Percentiles rank a stretch among this genome's conserved stretches.
These are phyloP conservation scores for Ulota crispa DNA, from an alignment of 225 moss, liverwort and hornwort genomes.

Conservation along the genomic window DNA sequence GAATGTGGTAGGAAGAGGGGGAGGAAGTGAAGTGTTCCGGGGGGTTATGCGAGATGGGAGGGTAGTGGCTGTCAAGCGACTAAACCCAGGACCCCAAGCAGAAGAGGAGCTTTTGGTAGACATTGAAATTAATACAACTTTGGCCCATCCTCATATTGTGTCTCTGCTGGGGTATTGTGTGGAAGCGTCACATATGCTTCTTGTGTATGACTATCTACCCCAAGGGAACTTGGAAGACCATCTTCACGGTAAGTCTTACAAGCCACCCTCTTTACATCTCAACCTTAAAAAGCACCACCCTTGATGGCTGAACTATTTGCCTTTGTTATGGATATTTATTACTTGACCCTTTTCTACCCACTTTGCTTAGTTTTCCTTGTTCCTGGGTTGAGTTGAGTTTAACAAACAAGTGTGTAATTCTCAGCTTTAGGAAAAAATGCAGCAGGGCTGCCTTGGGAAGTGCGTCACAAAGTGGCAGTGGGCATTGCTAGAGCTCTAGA, in stretches of 20 bases:
- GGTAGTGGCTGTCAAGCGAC: conserved; percentile 55
- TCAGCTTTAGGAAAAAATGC: conserved; percentile 39
- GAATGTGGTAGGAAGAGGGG: conserved; percentile 61
- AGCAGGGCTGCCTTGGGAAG: conserved; percentile 42
- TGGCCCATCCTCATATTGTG: conserved; percentile 43
- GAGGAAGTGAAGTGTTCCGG: conserved; percentile 60
- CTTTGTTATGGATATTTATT: background rate
- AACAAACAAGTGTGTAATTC: background rate
- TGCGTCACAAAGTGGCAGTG: conserved; percentile 55
- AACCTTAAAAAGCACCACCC: background rate
- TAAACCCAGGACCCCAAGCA: conserved; percentile 49
- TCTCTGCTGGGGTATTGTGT: conserved; percentile 62
- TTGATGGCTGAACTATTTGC: no score
- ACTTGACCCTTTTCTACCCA: background rate
- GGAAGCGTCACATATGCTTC: conserved; percentile 43
- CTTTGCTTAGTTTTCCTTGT: background rate
- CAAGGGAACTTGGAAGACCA: conserved; percentile 68
- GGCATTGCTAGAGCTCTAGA: conserved; percentile 51
- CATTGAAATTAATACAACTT: conserved; percentile 49
- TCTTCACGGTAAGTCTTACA: conserved; percentile 44
- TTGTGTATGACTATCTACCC: conserved; percentile 53
- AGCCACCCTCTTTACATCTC: background rate
- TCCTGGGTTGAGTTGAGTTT: background rate
- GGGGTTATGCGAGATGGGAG: conserved; percentile 45
- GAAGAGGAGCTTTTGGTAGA: conserved; percentile 58